Percentiles rank a stretch among this genome's conserved stretches.
These are phyloP conservation scores for Sarocladium oryzae DNA, from an alignment of 2,329 filamentous ascomycete species.

Conservation along the genomic window DNA sequence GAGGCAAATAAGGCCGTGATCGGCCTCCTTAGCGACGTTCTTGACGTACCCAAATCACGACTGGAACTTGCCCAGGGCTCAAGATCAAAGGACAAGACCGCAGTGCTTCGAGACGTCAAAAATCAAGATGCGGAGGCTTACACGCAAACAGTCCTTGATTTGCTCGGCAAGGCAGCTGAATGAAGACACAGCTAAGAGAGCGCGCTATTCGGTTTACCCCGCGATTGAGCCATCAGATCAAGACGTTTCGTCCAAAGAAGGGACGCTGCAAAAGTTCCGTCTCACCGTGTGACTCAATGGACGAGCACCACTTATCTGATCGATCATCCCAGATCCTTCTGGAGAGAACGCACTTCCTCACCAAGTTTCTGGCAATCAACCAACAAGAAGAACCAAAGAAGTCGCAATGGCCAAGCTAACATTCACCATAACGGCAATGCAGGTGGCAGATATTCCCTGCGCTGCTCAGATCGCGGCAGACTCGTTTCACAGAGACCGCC, in stretches of 20 bases:
- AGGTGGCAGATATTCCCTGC: slow-evolving; percentile 21
- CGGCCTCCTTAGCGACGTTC: slow-evolving; percentile 52
- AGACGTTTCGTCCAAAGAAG: not conserved
- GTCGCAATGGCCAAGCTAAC: slow-evolving; percentile 15
- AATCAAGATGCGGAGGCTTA: slow-evolving; percentile 23
- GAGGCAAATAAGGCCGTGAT: slow-evolving; percentile 64
- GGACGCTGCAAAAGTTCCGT: slow-evolving; percentile 1
- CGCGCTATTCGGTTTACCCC: not conserved
- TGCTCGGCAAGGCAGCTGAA: slow-evolving; percentile 21
- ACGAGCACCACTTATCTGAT: not conserved
- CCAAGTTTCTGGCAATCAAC: not conserved
- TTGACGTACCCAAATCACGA: slow-evolving; percentile 57
- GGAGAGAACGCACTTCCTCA: not conserved
- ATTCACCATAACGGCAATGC: slow-evolving; percentile 17
- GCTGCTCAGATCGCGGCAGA: slow-evolving; percentile 21
- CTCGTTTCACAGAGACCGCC: slow-evolving; percentile 25
- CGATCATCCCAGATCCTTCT: not conserved
- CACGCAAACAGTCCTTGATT: slow-evolving; percentile 20
- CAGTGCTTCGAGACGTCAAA: slow-evolving; percentile 34
- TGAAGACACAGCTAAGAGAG: not conserved
- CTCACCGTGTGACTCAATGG: slow-evolving; percentile 2
- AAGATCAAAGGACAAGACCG: slow-evolving; percentile 59
- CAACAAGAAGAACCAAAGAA: too few relatives aligned
- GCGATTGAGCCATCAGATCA: not conserved
- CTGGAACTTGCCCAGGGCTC: slow-evolving; percentile 55